phyloP scores from a whole-genome alignment of 768 basidiomycete genomes.

The Lentinus tigrinus region DNA sequence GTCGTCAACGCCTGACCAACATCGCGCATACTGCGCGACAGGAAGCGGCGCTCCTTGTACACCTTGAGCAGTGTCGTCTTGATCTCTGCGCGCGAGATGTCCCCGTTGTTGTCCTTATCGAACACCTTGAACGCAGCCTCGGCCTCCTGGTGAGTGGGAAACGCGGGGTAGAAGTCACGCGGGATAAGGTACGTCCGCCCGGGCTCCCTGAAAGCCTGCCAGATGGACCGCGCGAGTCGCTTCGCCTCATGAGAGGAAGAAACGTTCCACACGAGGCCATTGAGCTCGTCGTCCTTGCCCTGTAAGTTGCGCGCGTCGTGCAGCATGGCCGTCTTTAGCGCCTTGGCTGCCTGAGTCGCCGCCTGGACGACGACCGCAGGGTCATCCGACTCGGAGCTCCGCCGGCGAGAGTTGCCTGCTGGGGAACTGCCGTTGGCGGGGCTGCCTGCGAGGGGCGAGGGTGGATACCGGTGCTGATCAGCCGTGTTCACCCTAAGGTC shows the following conservation, averaged over 20 bases:
- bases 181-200: constrained; percentile 60
- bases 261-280: constrained; percentile 50
- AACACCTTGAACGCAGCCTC: constrained; percentile 72
- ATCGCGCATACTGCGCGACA: constrained; percentile 76
- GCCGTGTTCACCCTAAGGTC: constrained; percentile 1
- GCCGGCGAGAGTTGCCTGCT: neutral
- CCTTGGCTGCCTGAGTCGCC: constrained; percentile 54
- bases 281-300: constrained; percentile 43
- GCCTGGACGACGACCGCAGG: constrained; percentile 43
- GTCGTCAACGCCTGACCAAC: constrained; percentile 65
- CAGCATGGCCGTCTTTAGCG: constrained; percentile 63
- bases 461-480: constrained; percentile 41
- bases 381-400: constrained; percentile 24
- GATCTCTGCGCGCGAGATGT: constrained; percentile 73
- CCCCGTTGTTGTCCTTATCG: constrained; percentile 75
- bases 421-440: neutral
- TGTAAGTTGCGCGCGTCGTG: constrained; percentile 75
- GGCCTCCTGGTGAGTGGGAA: constrained; percentile 53
- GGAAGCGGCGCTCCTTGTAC: constrained; percentile 77
- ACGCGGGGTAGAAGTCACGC: constrained; percentile 72
- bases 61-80: constrained; percentile 65
- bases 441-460: constrained; percentile 22
- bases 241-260: constrained; percentile 66
- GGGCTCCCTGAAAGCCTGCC: constrained; percentile 55
- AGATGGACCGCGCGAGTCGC: constrained; percentile 70